phyloP scores from a whole-genome alignment of 2,329 filamentous ascomycete genomes.

The Lasiodiplodia sp. region DNA sequence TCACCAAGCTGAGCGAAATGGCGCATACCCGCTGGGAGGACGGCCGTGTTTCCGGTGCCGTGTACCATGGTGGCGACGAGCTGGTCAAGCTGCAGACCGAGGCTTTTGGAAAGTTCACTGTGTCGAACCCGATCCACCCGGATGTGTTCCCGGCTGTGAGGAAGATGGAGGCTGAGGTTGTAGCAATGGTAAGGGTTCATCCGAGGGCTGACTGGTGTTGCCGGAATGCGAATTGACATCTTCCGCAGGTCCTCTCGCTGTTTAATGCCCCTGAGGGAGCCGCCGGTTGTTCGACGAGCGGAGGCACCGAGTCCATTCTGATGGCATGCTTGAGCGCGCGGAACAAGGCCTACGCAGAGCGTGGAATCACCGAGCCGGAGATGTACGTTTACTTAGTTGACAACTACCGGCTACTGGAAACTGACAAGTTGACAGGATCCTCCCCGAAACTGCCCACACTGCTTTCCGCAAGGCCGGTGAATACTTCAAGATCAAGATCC shows the following conservation, averaged over 20 bases:
- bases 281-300: conserved; percentile 88
- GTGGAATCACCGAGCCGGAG: conserved; percentile 89
- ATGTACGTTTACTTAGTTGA: conserved; percentile 65
- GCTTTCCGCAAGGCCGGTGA: conserved; percentile 94
- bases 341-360: conserved; percentile 85
- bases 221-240: neutral
- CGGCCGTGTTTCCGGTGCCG: conserved; percentile 89
- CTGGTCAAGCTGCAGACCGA: conserved; percentile 86
- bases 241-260: conserved; percentile 67
- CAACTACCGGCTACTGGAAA: neutral
- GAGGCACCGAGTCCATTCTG: conserved; percentile 94
- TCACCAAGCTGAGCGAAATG: conserved; percentile 80
- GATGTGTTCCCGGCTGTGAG: conserved; percentile 97
- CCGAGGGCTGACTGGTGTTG: neutral
- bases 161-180: conserved; percentile 99
- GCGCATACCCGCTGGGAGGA: conserved; percentile 98
- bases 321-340: conserved; percentile 93
- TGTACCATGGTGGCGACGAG: conserved; percentile 90
- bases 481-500: conserved; percentile 97
- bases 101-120: conserved; percentile 92
- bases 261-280: conserved; percentile 89
- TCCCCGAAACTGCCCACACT: conserved; percentile 93
- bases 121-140: conserved; percentile 95
- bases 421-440: conserved; percentile 67
- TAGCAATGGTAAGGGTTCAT: conserved; percentile 77